phyloP scores from a whole-genome alignment of 2,329 filamentous ascomycete genomes.

The Pseudodiploospora longispora region DNA sequence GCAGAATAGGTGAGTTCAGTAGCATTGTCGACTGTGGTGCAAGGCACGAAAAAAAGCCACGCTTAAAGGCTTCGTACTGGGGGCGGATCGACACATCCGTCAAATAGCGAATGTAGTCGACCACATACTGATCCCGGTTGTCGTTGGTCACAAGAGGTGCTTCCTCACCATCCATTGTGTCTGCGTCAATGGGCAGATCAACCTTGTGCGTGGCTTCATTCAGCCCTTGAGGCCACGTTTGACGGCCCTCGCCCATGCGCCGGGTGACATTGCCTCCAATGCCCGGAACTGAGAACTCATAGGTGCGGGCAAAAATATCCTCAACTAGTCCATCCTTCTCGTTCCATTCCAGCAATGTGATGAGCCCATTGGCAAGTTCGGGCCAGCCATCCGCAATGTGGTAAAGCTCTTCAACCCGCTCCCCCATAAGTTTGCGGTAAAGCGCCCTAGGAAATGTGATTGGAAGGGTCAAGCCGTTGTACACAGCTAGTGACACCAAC shows the following conservation, averaged over 20 bases:
- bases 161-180: conserved; percentile 34
- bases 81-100: conserved; percentile 67
- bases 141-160: conserved; percentile 69
- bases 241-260: conserved; percentile 40
- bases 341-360: conserved; percentile 66
- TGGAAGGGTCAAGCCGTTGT: conserved; percentile 87
- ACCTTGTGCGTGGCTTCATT: conserved; percentile 15
- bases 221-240: conserved; percentile 48
- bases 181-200: conserved; percentile 2
- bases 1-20: conserved; percentile 63
- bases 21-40: conserved; percentile 61
- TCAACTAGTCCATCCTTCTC: conserved; percentile 67
- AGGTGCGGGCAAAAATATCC: conserved; percentile 75
- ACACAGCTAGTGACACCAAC: conserved; percentile 81
- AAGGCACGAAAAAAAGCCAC: conserved; percentile 72
- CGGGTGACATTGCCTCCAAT: conserved; percentile 50
- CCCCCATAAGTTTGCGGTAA: conserved; percentile 69
- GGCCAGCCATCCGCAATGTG: conserved; percentile 87
- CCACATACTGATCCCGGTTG: conserved; percentile 71
- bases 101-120: conserved; percentile 78
- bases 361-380: conserved; percentile 66
- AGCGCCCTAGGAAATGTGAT: conserved; percentile 80
- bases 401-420: conserved; percentile 60
- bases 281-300: conserved; percentile 67
- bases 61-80: conserved; percentile 73